phyloP scores from a whole-genome alignment of 169 alveolate species.

The Plasmodium fragile region DNA sequence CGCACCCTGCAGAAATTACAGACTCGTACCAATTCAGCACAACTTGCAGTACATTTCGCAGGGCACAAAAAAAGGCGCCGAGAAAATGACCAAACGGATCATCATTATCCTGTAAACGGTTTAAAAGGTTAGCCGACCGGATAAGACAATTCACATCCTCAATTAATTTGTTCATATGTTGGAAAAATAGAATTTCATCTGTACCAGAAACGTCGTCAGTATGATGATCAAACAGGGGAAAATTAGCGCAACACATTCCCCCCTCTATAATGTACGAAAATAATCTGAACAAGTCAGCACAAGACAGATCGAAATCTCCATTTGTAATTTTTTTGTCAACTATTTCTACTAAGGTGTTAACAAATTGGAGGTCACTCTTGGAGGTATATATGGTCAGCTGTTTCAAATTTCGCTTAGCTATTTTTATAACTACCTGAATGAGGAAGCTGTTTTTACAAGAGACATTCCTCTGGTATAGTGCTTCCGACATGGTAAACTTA shows the following conservation, averaged over 20 bases:
- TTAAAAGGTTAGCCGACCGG: conserved; percentile 1
- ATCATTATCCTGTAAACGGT: neutral
- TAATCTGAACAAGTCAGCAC: conserved; percentile 33
- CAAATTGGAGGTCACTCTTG: neutral
- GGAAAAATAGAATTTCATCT: conserved; percentile 13
- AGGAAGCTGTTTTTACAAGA: conserved; percentile 4
- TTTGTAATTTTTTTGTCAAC: conserved; percentile 10
- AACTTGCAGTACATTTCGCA: conserved; percentile 19
- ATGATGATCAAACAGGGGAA: neutral
- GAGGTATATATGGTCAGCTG: neutral
- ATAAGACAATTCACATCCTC: neutral
- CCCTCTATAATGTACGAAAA: conserved; percentile 32
- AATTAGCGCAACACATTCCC: neutral
- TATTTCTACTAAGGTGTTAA: conserved; percentile 20
- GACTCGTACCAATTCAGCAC: neutral
- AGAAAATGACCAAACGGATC: conserved; percentile 30
- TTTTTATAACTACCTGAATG: conserved; percentile 21
- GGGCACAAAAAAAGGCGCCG: conserved; percentile 33
- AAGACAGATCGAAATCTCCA: conserved; percentile 10
- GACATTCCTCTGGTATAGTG: neutral
- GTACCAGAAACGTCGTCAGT: neutral
- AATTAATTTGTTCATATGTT: conserved; percentile 16
- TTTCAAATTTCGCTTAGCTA: neutral
- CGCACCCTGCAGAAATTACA: neutral
- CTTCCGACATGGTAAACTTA: neutral